Percentiles rank a stretch among this genome's conserved stretches.
Conservation (phyloP, 495 filamentous ascomycete species). For the Aspergillus wentii region DNA sequence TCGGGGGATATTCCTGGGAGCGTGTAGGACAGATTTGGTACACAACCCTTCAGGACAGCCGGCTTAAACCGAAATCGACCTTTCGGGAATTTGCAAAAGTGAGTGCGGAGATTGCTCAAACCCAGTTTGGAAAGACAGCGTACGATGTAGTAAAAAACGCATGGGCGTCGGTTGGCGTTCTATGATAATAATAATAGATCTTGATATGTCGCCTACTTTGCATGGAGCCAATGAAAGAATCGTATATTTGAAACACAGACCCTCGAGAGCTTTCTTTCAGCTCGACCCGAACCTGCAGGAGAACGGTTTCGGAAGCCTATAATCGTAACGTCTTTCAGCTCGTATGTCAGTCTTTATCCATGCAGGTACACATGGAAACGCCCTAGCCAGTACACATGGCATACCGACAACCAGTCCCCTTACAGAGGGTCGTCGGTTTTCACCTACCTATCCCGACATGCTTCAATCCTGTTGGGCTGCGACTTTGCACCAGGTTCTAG, state of each 20-base stretch:
- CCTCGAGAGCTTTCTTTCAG: too few relatives aligned
- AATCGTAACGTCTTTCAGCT: too few relatives aligned
- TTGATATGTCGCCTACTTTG: not conserved
- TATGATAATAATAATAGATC: too few relatives aligned
- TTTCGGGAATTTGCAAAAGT: slow-evolving; percentile 11
- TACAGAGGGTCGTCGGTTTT: slow-evolving; percentile 1
- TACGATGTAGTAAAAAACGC: too few relatives aligned
- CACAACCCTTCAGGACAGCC: slow-evolving; percentile 22
- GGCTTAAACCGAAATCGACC: not conserved
- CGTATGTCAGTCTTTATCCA: too few relatives aligned
- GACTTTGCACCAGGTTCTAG: slow-evolving; percentile 2
- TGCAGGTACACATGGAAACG: slow-evolving; percentile 3
- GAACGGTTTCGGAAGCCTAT: too few relatives aligned
- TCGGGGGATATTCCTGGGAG: slow-evolving; percentile 49
- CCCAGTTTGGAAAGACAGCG: too few relatives aligned
- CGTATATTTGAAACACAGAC: too few relatives aligned
- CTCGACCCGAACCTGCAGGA: too few relatives aligned
- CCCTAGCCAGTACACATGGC: slow-evolving; percentile 5
- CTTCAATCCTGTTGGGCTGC: slow-evolving; percentile 1
- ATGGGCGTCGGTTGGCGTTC: too few relatives aligned
- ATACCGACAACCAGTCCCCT: slow-evolving; percentile 2
- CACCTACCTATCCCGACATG: not conserved
- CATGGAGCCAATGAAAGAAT: not conserved
- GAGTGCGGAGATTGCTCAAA: slow-evolving; percentile 7
- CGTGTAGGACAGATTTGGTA: slow-evolving; percentile 49